These are phyloP conservation scores for Saturnispora dispora DNA, from an alignment of 805 yeast species.

Conservation along the genomic window DNA sequence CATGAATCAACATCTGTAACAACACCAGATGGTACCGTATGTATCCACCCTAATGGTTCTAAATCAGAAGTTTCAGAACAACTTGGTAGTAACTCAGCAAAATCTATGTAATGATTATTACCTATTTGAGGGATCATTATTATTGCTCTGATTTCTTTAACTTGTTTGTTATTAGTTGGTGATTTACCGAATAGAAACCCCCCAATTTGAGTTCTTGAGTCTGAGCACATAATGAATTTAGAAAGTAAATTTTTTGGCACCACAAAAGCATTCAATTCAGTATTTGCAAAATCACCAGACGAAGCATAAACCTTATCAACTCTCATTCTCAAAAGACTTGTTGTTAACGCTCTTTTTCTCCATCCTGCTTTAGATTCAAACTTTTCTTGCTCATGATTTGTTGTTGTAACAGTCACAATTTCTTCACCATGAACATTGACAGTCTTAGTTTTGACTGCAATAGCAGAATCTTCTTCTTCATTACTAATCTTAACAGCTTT, in stretches of 20 bases:
- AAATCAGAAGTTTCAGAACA: slow-evolving; percentile 40
- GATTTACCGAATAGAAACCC: slow-evolving; percentile 76
- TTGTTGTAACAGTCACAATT: slow-evolving; percentile 87
- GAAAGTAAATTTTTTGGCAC: slow-evolving; percentile 75
- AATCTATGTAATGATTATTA: slow-evolving; percentile 50
- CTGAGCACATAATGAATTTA: slow-evolving; percentile 73
- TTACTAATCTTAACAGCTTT: slow-evolving; percentile 28
- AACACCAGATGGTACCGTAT: slow-evolving; percentile 66
- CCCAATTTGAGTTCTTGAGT: slow-evolving; percentile 72
- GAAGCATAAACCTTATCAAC: slow-evolving; percentile 66
- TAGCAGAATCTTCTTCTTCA: slow-evolving; percentile 37
- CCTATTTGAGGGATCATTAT: slow-evolving; percentile 88
- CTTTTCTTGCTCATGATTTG: slow-evolving; percentile 74
- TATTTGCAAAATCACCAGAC: slow-evolving; percentile 47
- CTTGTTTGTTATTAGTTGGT: slow-evolving; percentile 58
- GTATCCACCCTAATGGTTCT: slow-evolving; percentile 91
- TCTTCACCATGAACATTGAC: slow-evolving; percentile 94
- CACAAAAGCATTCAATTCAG: slow-evolving; percentile 56
- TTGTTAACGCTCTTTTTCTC: slow-evolving; percentile 79
- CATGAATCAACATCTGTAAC: slow-evolving; percentile 48
- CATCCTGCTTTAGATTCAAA: slow-evolving; percentile 85
- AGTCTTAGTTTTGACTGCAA: slow-evolving; percentile 75
- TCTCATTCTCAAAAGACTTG: slow-evolving; percentile 63
- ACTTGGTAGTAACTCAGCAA: slow-evolving; percentile 41
- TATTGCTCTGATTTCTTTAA: slow-evolving; percentile 69